Conservation (phyloP, 2,329 filamentous ascomycete species). For the Zymoseptoria pseudotritici region DNA sequence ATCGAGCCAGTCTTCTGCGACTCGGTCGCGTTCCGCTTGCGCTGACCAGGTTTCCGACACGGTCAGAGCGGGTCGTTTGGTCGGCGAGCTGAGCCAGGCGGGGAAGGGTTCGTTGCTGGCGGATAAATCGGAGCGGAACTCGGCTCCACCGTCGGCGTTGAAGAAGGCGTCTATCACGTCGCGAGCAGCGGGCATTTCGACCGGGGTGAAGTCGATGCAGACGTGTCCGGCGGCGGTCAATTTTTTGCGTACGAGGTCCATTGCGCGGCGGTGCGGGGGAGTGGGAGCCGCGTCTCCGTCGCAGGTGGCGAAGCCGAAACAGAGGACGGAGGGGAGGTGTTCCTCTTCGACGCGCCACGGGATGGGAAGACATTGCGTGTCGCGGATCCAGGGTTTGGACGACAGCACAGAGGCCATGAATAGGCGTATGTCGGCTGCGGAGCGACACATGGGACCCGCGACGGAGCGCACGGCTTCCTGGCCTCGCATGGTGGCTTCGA, state of each 20-base stretch:
- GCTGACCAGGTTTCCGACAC: slow-evolving; percentile 12
- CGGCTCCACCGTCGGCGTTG: slow-evolving; percentile 11
- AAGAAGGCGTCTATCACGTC: slow-evolving; percentile 9
- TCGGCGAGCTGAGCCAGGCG: slow-evolving; percentile 6
- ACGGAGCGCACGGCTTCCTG: slow-evolving; percentile 22
- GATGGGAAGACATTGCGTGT: slow-evolving; percentile 30
- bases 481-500: slow-evolving; percentile 17
- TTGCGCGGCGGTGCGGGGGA: slow-evolving; percentile 5
- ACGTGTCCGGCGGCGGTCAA: slow-evolving; percentile 8
- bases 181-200: slow-evolving; percentile 8
- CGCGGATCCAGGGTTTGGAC: slow-evolving; percentile 18
- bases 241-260: slow-evolving; percentile 5
- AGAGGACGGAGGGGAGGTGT: slow-evolving; percentile 2
- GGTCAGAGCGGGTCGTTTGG: slow-evolving; percentile 5
- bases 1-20: slow-evolving; percentile 10
- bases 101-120: not conserved
- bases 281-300: slow-evolving; percentile 5
- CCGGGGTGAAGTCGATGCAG: slow-evolving; percentile 9
- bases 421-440: slow-evolving; percentile 18
- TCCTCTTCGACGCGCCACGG: slow-evolving; percentile 39
- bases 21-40: slow-evolving; percentile 4
- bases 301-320: slow-evolving; percentile 7
- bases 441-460: slow-evolving; percentile 24
- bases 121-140: slow-evolving; percentile 5
- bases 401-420: slow-evolving; percentile 18